A percentile compares a stretch with the other conserved stretches of the same genome.
Evolutionary conservation across 2,329 filamentous ascomycete species (phyloP).

Genomic region (Xylariaceae sp.): DNA sequence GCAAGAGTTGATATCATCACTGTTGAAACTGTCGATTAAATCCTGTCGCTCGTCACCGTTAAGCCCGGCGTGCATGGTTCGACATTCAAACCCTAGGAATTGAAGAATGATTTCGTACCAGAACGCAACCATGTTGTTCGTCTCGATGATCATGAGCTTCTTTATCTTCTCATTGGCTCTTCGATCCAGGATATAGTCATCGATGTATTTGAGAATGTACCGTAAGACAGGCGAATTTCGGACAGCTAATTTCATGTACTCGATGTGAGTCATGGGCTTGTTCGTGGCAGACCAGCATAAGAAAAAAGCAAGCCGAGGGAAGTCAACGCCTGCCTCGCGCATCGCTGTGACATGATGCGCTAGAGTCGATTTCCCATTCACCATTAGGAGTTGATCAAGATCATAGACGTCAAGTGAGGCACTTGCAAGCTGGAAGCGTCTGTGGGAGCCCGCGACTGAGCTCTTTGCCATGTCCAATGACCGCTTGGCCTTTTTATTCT

Average conservation of each 20-base stretch:
- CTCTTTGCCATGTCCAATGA: not conserved
- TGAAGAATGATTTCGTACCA: constrained; percentile 29
- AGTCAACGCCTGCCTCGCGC: constrained; percentile 19
- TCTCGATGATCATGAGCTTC: constrained; percentile 28
- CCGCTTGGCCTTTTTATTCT: not conserved
- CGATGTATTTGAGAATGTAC: constrained; percentile 25
- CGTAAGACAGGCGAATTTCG: constrained; percentile 25
- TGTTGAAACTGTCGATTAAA: constrained; percentile 26
- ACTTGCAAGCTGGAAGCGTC: constrained; percentile 22
- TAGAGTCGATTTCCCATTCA: constrained; percentile 16
- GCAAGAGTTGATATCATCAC: constrained; percentile 14
- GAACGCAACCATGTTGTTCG: constrained; percentile 25
- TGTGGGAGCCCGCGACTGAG: constrained; percentile 2
- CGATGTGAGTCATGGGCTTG: constrained; percentile 19
- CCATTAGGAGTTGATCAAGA: constrained; percentile 17
- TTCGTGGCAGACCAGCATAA: constrained; percentile 9
- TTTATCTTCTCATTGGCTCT: constrained; percentile 17
- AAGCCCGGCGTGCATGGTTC: constrained; percentile 23
- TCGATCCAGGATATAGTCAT: constrained; percentile 21
- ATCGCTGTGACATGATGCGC: constrained; percentile 17
- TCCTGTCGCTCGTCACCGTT: constrained; percentile 18
- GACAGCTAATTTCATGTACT: constrained; percentile 22
- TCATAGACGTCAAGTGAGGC: constrained; percentile 26
- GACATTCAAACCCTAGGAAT: constrained; percentile 27
- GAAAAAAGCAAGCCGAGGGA: constrained; percentile 21